Base-by-base conservation (phyloP, 164 flowering plant species). In the Liriodendron chinense region DNA sequence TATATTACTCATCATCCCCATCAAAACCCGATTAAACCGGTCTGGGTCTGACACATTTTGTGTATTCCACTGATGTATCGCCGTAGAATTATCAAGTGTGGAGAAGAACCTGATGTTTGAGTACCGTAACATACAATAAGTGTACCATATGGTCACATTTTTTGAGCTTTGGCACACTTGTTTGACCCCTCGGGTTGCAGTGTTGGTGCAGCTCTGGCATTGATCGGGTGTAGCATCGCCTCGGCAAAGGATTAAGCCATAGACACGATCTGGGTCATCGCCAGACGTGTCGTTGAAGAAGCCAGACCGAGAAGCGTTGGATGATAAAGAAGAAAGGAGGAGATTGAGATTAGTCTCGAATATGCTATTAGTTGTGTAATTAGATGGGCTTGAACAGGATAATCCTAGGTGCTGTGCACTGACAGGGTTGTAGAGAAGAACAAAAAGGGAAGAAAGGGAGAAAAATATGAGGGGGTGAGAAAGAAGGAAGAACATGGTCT, bases 171-270 rank as follows among this genome's bases (percentile, higher is more conserved):
- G 26, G 25, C 66, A 64, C 9, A 25, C 1, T 22, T 64, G 22
- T n/a, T 1, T 22, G 10, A 22, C 23, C 9, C n/a, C 66, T 1
- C 21, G 23, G 4, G 1, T 16, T 0, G 66, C 28, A 12, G 0
- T 9, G 28, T 0, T 64, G 25, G 25, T 1, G 3, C 66, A 64
- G 18, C 1, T 23, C 16, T 0, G 66, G 66, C 66, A 64, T 7
- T n/a, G 28, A 1, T 9, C 59, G 26, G 18, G 26, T 9, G 57
- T 2, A 50, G 12, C 25, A 25, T 70, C 72, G n/a, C 59, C 59
- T 22, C 72, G 28, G 59, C 72, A 70, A 20, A 21, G 43, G 59
- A 23, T 25, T 23, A 70, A 23, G 72, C 63, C 72, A 49, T 70
- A 70, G 26, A 70, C 72, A 6, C 23, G 43, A 24, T 47, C 25